Percentiles rank a stretch among this genome's conserved stretches.
Evolutionary conservation across 768 basidiomycete genomes (phyloP).

Genomic region (Leccinum broughii): DNA sequence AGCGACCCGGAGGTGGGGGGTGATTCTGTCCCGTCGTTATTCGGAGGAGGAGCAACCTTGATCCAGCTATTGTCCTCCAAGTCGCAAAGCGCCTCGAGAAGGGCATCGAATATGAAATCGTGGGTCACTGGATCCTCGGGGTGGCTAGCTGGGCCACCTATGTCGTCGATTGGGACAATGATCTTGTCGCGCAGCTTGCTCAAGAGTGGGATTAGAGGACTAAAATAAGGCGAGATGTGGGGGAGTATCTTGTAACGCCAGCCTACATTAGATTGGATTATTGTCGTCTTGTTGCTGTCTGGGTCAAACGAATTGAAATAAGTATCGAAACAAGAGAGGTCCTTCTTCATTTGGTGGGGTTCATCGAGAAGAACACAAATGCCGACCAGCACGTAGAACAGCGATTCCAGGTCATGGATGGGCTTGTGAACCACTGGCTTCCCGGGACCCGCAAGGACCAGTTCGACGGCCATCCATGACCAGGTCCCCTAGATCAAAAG

Average conservation of each 20-base stretch:
- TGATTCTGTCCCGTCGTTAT: no score
- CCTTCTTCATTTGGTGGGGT: background rate
- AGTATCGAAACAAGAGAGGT: background rate
- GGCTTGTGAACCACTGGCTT: background rate
- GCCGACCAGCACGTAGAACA: background rate
- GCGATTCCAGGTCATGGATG: background rate
- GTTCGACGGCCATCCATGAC: background rate
- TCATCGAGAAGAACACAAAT: background rate
- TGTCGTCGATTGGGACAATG: background rate
- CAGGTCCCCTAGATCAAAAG: background rate
- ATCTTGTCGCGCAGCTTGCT: background rate
- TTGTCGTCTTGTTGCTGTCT: background rate
- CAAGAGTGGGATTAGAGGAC: background rate
- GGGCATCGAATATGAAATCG: background rate
- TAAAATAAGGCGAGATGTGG: background rate
- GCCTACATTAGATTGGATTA: background rate
- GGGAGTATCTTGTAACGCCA: background rate
- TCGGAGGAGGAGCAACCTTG: background rate
- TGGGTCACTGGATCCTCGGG: background rate
- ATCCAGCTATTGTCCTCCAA: background rate
- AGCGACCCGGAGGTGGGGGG: no score
- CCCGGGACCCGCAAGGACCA: background rate
- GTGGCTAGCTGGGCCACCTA: background rate
- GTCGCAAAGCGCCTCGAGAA: background rate
- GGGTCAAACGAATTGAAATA: background rate